Base-by-base conservation (phyloP, 257 asterid species). In the Pogostemon cablin region DNA sequence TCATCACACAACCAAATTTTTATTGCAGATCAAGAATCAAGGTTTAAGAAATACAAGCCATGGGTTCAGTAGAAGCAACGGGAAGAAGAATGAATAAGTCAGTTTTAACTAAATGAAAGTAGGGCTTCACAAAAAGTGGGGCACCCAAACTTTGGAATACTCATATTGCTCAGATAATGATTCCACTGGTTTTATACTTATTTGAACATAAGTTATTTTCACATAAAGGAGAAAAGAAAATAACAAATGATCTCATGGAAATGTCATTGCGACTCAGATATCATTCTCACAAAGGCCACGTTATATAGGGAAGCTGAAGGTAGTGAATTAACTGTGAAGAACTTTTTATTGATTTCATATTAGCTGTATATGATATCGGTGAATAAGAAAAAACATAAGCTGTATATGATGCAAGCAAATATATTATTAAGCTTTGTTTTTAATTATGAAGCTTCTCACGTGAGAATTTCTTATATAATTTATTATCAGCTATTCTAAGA, bases 111-210 rank as follows among this genome's bases (percentile, higher is more conserved):
- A 70, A 6, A 9, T 38, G 57, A 12, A 15, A 58, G 61, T 39
- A 60, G 39, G 12, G 25, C 17, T 41, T 59, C 5, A n/a, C 5
- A 52, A 38, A 32, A 60, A 37, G 53, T 12, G 49, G 2, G 11
- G 5, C 15, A 25, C 4, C 44, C 17, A 53, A 62, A 50, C 62
- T 61, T 50, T n/a, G 56, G 17, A 53, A 34, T 20, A 52, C 58
- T 72, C 46, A 65, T 53, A 64, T n/a, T 17, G 41, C 52, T 62
- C 54, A 72, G 35, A 9, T 46, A 15, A 17, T 52, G 58, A 52
- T 52, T 5, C 37, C 57, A 58, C 6, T 54, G 32, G 41, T 41
- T 39, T 6, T 59, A 39, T 10, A 3, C 32, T 39, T 34, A 34
- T 68, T 52, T 9, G 7, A 54, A 39, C 43, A 11, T 4, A 54